Evolutionary conservation across 345 rosid species (phyloP), one percentile per base, ranked within the genome.

Genomic region (Citrus hindsii): DNA sequence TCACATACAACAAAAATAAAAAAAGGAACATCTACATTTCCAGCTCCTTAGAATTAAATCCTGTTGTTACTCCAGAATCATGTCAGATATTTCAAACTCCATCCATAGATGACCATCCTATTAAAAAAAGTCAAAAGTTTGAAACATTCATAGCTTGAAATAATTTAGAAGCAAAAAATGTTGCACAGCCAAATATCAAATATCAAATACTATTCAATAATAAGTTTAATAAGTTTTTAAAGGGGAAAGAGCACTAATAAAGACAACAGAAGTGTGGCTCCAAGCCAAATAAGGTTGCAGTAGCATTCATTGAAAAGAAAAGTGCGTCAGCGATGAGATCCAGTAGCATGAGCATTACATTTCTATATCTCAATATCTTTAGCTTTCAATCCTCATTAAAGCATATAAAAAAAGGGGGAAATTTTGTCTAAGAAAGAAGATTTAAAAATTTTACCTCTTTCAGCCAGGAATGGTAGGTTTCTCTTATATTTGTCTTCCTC

Each of bases 401-500:
- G 80, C 32, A 71, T 13, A 70, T 25, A 71, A 14, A 73, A 73
- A 71, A 48, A 30, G 40, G 16, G 30, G 75, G 67, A 73, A 71
- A 42, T 46, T 76, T 76, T 89, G 92, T 97, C 99, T 94, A 13
- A 46, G 51, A 46, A 46, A 46, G 51, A 46, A 46, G 51, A 46
- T 46, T 12, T 46, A 46, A 46, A 46, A 46, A 46, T 46, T 76
- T 76, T 88, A 94, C 99, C 99, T 94, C 93, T 87, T 84, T 92
- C 86, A 94, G 86, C 99, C 98, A 96, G 65, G 86, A 89, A 90
- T 96, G 98, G 81, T 96, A 94, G n/a, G 89, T 92, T 82, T 94
- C 98, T 79, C 95, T 88, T 76, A 96, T 93, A 68, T 86, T 85
- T 63, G 98, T 93, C 75, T 88, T 90, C 81, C 98, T 92, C 99